phyloP scores from a whole-genome alignment of 139 green algal species.

The Deuterostichococcus epilithicus region DNA sequence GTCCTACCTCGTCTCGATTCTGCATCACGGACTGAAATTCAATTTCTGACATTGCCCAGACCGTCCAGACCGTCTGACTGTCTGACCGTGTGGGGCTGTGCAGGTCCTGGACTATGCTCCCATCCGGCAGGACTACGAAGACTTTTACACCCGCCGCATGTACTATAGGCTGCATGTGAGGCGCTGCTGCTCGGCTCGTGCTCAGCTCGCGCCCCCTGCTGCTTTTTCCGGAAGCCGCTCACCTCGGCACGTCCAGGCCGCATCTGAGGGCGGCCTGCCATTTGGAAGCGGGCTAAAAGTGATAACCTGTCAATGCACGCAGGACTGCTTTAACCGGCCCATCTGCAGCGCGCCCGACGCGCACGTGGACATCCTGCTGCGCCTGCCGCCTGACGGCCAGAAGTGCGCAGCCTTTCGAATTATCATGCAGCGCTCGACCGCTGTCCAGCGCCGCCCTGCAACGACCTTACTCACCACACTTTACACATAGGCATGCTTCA shows the following conservation, averaged over 20 bases:
- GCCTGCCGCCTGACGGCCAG: slow-evolving; percentile 46
- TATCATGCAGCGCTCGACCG: background rate
- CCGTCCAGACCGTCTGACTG: background rate
- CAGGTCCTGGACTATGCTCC: slow-evolving; percentile 79
- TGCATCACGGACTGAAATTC: too few relatives aligned
- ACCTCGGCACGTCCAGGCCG: background rate
- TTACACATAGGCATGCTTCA: background rate
- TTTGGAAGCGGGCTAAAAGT: slow-evolving; percentile 4
- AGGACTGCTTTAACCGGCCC: slow-evolving; percentile 95
- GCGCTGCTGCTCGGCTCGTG: background rate
- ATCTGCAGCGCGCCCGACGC: slow-evolving; percentile 83
- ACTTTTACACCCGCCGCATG: slow-evolving; percentile 94
- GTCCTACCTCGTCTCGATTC: background rate
- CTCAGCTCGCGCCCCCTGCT: background rate
- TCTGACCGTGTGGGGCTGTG: background rate
- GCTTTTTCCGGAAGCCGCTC: background rate
- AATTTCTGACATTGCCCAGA: background rate
- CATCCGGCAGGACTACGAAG: slow-evolving; percentile 80
- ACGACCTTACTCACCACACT: background rate
- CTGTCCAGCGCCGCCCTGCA: background rate
- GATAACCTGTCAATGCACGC: slow-evolving; percentile 11
- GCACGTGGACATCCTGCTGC: slow-evolving; percentile 90
- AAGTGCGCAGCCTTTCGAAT: slow-evolving; percentile 17
- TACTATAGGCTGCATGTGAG: slow-evolving; percentile 84
- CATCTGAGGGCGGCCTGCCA: background rate